phyloP scores from a whole-genome alignment of 495 filamentous ascomycete species.

The Poronia punctata region DNA sequence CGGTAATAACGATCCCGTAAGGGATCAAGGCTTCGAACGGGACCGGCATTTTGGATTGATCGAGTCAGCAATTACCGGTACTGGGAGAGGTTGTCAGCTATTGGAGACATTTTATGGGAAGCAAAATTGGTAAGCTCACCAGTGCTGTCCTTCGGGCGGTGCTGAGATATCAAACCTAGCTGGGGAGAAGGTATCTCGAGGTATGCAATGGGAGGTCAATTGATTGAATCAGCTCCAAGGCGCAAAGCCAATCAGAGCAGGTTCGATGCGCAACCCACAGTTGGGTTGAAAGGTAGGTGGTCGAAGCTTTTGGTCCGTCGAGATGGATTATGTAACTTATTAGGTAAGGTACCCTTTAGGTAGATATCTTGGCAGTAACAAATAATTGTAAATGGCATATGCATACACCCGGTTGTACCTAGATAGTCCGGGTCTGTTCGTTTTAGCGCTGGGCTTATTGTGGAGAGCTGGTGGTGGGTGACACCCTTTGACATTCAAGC shows the following conservation, averaged over 20 bases:
- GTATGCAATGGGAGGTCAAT: slow-evolving; percentile 1
- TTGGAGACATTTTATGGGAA: no score
- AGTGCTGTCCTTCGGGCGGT: slow-evolving; percentile 3
- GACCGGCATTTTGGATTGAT: slow-evolving; percentile 68
- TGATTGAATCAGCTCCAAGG: background rate
- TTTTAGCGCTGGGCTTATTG: background rate
- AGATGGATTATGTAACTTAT: no score
- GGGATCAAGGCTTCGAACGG: slow-evolving; percentile 94
- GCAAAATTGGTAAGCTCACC: background rate
- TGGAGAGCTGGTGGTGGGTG: no score
- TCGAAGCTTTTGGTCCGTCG: no score
- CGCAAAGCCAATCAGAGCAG: background rate
- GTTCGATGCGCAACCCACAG: no score
- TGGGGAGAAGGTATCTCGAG: background rate
- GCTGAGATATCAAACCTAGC: slow-evolving; percentile 5
- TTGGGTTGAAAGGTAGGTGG: no score
- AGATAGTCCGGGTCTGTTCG: no score
- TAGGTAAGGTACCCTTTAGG: no score
- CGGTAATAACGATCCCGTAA: slow-evolving; percentile 81
- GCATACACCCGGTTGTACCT: no score
- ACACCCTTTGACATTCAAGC: no score
- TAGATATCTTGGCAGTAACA: no score
- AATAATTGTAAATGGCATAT: no score
- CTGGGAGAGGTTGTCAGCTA: slow-evolving; percentile 1
- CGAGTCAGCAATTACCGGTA: background rate